A percentile compares a stretch with the other conserved stretches of the same genome.
phyloP scores from a whole-genome alignment of 495 filamentous ascomycete species.

The Penicillium parvum region DNA sequence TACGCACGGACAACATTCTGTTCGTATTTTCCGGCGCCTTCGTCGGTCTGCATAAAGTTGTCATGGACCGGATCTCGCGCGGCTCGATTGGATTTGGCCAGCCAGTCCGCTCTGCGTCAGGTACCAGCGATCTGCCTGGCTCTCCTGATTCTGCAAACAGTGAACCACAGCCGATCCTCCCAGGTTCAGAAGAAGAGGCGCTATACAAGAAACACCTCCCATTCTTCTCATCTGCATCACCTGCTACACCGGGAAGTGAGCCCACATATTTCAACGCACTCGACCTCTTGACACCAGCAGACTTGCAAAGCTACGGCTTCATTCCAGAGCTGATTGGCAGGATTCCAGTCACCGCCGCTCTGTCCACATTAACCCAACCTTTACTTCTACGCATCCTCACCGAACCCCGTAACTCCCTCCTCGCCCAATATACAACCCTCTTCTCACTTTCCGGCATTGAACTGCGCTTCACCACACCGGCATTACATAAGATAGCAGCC shows the following conservation, averaged over 20 bases:
- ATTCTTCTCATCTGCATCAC: slow-evolving; percentile 51
- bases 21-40: slow-evolving; percentile 97
- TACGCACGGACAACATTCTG: slow-evolving; percentile 92
- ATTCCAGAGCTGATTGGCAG: slow-evolving; percentile 94
- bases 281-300: slow-evolving; percentile 73
- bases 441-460: slow-evolving; percentile 81
- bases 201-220: slow-evolving; percentile 66
- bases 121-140: slow-evolving; percentile 18
- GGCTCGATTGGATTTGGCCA: slow-evolving; percentile 92
- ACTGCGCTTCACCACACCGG: slow-evolving; percentile 74
- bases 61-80: slow-evolving; percentile 79
- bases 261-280: slow-evolving; percentile 67
- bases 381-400: slow-evolving; percentile 84
- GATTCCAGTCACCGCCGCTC: slow-evolving; percentile 79
- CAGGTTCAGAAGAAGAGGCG: slow-evolving; percentile 53
- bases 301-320: slow-evolving; percentile 87
- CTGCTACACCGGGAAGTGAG: slow-evolving; percentile 28
- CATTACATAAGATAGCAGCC: slow-evolving; percentile 73
- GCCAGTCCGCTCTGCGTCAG: slow-evolving; percentile 54
- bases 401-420: slow-evolving; percentile 81
- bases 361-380: slow-evolving; percentile 72
- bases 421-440: slow-evolving; percentile 79
- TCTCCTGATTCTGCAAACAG: slow-evolving; percentile 27
- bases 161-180: slow-evolving; percentile 43
- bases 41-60: slow-evolving; percentile 83